A percentile compares a stretch with the other conserved stretches of the same genome.
These are phyloP conservation scores for Streptanthus diversifolius DNA, from an alignment of 345 rosid genomes.

Conservation along the genomic window DNA sequence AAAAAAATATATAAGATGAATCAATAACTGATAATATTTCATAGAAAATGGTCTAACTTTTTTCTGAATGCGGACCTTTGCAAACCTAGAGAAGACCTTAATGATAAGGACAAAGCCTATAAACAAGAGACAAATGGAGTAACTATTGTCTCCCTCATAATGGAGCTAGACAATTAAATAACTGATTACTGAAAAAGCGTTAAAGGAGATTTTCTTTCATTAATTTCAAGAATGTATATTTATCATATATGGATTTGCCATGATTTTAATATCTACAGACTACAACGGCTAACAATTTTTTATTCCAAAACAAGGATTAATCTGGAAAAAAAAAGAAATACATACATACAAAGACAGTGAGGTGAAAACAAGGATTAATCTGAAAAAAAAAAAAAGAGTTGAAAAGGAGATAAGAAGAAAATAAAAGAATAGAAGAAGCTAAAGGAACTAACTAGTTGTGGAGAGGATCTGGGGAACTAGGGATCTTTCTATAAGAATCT, in stretches of 20 bases:
- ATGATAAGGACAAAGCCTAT: slow-evolving; percentile 7
- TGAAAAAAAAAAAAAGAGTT: no score
- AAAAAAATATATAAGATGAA: background rate
- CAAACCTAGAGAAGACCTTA: background rate
- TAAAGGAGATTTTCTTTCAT: background rate
- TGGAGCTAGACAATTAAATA: background rate
- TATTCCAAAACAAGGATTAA: background rate
- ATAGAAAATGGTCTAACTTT: background rate
- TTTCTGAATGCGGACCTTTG: background rate
- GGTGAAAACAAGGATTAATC: background rate
- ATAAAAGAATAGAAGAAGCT: background rate
- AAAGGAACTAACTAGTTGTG: slow-evolving; percentile 52
- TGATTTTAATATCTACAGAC: background rate
- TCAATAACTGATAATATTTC: background rate
- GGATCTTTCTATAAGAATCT: slow-evolving; percentile 61
- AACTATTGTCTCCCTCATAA: background rate
- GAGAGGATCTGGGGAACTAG: slow-evolving; percentile 87
- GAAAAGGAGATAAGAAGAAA: background rate
- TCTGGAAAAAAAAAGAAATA: background rate
- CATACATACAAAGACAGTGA: background rate
- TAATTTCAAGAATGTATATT: background rate
- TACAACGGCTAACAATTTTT: background rate
- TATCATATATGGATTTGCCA: background rate
- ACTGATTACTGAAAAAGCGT: background rate
- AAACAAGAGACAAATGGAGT: background rate